Evolutionary conservation across 176 grass and related monocot genomes (phyloP), one percentile per base, ranked within the genome.

Genomic region (Areca catechu): DNA sequence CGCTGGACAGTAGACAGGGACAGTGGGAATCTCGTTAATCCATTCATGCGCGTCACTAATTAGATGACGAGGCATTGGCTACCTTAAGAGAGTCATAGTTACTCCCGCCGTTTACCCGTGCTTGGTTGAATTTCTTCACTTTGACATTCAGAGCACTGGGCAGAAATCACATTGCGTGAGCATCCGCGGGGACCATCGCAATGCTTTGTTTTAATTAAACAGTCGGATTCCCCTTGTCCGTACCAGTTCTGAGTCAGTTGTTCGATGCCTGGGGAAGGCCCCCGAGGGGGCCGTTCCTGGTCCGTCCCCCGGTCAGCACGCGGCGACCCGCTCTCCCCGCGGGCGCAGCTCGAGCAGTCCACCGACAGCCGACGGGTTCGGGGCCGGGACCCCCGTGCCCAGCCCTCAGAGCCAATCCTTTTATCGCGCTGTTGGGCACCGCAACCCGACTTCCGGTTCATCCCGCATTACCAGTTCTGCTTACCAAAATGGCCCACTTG

Each of bases 1-100:
- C 15, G 4, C 25, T 34, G 25, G 28, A 61, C 20, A 43, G 28
- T 61, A 61, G 58, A 61, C 58, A 43, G 1, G 58, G 58, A 37
- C 17, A 61, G 28, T 61, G 28, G 6, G n/a, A 61, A 61, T 61
- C 58, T 61, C 58, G 17, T 61, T 61, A 61, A 43, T 61, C 17
- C 58, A 61, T 61, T 61, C 28, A 43, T 61, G 29, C 0, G 58
- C 5, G 3, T 53, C 17, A 53, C 17, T 53, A 53, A 53, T n/a
- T n/a, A n/a, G n/a, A n/a, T n/a, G n/a, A n/a, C n/a, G n/a, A n/a
- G n/a, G n/a, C n/a, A n/a, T 76, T 76, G 73, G 73, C 76, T 79
- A 72, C 59, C 68, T 72, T 79, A 79, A 79, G 67, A 79, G 67
- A 78, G 76, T 79, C 76, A 79, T 79, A 79, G 76, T 79, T 79